These are phyloP conservation scores for Candida xiaguanensis DNA, from an alignment of 805 yeast species.

Conservation along the genomic window DNA sequence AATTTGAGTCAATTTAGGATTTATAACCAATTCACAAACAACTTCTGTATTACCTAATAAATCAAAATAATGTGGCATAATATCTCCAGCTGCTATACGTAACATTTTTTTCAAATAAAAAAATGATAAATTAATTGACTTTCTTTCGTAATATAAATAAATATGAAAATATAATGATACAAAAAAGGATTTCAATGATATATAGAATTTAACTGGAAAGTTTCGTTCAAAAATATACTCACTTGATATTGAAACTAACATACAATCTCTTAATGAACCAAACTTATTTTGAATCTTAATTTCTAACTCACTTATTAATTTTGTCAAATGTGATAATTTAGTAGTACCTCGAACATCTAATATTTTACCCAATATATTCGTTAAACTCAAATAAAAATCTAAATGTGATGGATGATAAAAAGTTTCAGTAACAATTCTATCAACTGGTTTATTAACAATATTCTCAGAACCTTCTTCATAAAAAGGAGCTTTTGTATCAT, in stretches of 20 bases:
- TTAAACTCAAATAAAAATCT: slow-evolving; percentile 22
- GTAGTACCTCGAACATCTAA: slow-evolving; percentile 39
- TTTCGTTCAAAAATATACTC: slow-evolving; percentile 12
- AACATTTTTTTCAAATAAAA: slow-evolving; percentile 35
- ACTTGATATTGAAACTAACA: slow-evolving; percentile 12
- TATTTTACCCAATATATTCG: slow-evolving; percentile 32
- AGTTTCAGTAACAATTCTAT: slow-evolving; percentile 33
- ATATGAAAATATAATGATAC: slow-evolving; percentile 41
- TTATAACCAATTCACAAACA: slow-evolving; percentile 37
- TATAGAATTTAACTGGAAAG: slow-evolving; percentile 22
- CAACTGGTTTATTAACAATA: slow-evolving; percentile 35
- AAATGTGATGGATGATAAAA: slow-evolving; percentile 22
- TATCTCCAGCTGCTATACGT: slow-evolving; percentile 23
- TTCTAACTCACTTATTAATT: slow-evolving; percentile 35
- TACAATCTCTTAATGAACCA: slow-evolving; percentile 22
- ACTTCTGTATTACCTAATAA: slow-evolving; percentile 25
- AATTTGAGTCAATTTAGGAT: slow-evolving; percentile 29
- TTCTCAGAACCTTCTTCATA: slow-evolving; percentile 36
- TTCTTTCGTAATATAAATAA: slow-evolving; percentile 34
- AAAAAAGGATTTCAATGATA: slow-evolving; percentile 28
- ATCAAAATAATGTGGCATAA: slow-evolving; percentile 34
- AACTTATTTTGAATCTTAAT: slow-evolving; percentile 21
- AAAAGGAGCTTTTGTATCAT: slow-evolving; percentile 51
- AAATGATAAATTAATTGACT: slow-evolving; percentile 31
- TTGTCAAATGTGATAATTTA: slow-evolving; percentile 33